Percentiles rank a stretch among this genome's conserved stretches.
Evolutionary conservation across 306 rosid genomes (phyloP).

Genomic region (Fragaria ananassa): DNA sequence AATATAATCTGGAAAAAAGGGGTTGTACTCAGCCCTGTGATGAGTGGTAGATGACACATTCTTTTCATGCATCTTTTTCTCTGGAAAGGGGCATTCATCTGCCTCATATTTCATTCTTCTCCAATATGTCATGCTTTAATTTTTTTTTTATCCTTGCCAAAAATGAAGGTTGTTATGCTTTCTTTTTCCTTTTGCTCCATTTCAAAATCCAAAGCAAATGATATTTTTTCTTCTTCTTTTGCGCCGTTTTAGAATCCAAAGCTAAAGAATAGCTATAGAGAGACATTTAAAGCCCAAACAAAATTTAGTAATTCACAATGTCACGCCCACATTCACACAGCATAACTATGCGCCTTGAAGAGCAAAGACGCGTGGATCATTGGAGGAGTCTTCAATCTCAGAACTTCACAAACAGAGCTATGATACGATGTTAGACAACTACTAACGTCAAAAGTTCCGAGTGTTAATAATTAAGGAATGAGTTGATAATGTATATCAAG

Average conservation of each 20-base stretch:
- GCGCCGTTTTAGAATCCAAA: no score
- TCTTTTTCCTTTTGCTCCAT: slow-evolving; percentile 14
- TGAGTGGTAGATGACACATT: neutral
- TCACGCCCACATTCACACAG: neutral
- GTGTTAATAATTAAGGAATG: neutral
- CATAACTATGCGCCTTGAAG: neutral
- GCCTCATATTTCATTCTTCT: neutral
- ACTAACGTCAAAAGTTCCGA: neutral
- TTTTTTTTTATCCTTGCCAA: slow-evolving; percentile 21
- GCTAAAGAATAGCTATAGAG: neutral
- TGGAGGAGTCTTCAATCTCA: neutral
- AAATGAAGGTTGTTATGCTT: slow-evolving; percentile 23
- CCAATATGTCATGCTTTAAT: neutral
- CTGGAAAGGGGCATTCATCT: slow-evolving; percentile 11
- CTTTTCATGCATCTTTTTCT: neutral
- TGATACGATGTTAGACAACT: neutral
- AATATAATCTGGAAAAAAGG: neutral
- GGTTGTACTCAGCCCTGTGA: neutral
- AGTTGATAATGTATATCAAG: neutral
- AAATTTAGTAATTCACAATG: neutral
- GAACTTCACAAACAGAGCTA: neutral
- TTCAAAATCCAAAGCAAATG: slow-evolving; percentile 20
- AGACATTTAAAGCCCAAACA: no score
- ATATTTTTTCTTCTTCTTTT: neutral
- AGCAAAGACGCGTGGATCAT: neutral